Conservation (phyloP, 306 rosid genomes). For the Macrotyloma uniflorum region DNA sequence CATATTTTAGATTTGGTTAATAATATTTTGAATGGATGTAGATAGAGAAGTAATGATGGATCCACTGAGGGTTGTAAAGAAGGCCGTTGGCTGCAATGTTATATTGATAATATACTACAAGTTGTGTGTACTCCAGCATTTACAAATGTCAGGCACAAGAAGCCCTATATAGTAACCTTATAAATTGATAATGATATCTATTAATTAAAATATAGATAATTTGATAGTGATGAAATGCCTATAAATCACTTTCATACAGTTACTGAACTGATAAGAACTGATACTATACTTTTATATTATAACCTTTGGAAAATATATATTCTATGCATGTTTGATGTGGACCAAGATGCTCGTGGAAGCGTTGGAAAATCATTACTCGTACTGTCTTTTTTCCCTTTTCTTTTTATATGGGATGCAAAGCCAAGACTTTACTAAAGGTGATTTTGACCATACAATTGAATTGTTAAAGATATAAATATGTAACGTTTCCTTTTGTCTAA, state of each 20-base stretch:
- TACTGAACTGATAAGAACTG: constrained; percentile 39
- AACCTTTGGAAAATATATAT: constrained; percentile 41
- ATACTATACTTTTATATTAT: constrained; percentile 33
- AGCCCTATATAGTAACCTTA: constrained; percentile 26
- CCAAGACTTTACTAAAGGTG: constrained; percentile 50
- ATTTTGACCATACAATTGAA: constrained; percentile 51
- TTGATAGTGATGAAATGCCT: constrained; percentile 34
- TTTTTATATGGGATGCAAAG: constrained; percentile 50
- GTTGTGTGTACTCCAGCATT: constrained; percentile 15
- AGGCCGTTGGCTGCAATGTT: constrained; percentile 1
- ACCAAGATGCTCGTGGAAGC: constrained; percentile 52
- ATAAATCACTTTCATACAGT: constrained; percentile 39
- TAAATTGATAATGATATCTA: constrained; percentile 39
- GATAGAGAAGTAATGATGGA: not conserved
- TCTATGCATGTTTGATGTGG: constrained; percentile 49
- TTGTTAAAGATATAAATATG: not conserved
- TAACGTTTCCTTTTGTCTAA: constrained; percentile 4
- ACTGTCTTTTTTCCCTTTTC: constrained; percentile 33
- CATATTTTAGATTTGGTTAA: constrained; percentile 16
- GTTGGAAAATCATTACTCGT: constrained; percentile 43
- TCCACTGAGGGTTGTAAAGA: not conserved
- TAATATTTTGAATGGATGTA: not conserved
- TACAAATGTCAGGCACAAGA: constrained; percentile 40
- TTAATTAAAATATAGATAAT: constrained; percentile 30
- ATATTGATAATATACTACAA: constrained; percentile 14